A percentile compares a stretch with the other conserved stretches of the same genome.
phyloP scores from a whole-genome alignment of 164 flowering plant species.

The Sedum album region DNA sequence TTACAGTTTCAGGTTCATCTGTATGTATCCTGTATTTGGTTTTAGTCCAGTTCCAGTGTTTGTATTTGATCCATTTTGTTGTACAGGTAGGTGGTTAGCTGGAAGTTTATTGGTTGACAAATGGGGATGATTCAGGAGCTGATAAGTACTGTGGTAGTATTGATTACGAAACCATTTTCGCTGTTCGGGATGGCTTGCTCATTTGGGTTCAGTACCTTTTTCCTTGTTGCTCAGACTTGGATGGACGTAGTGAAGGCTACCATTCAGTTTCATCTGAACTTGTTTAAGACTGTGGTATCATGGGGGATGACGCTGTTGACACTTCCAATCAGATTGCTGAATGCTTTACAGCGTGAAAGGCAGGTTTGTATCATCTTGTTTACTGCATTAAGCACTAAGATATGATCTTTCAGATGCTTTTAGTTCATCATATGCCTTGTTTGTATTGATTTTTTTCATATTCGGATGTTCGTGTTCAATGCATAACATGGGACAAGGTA shows the following conservation, averaged over 20 bases:
- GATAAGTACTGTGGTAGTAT: constrained; percentile 14
- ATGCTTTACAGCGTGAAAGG: constrained; percentile 49
- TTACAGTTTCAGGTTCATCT: not conserved
- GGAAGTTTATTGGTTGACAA: not conserved
- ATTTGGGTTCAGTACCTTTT: constrained; percentile 22
- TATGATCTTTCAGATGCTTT: not conserved
- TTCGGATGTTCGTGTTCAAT: not conserved
- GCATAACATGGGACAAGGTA: not conserved
- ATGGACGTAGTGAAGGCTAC: constrained; percentile 34
- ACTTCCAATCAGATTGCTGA: constrained; percentile 45
- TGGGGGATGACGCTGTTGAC: constrained; percentile 36
- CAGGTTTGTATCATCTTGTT: constrained; percentile 31
- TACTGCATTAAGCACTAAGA: no score
- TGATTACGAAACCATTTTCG: constrained; percentile 35
- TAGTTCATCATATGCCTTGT: not conserved
- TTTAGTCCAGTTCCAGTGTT: not conserved
- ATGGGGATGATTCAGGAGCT: constrained; percentile 17
- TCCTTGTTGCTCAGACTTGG: constrained; percentile 31
- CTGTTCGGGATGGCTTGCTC: constrained; percentile 23
- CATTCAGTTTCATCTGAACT: constrained; percentile 22
- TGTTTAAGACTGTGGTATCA: constrained; percentile 25
- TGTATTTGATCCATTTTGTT: not conserved
- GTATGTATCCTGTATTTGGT: not conserved
- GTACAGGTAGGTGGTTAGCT: not conserved
- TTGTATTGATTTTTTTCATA: not conserved